Evolutionary conservation across 2,329 filamentous ascomycete species (phyloP).

Genomic region (Ophiostoma perfectum): DNA sequence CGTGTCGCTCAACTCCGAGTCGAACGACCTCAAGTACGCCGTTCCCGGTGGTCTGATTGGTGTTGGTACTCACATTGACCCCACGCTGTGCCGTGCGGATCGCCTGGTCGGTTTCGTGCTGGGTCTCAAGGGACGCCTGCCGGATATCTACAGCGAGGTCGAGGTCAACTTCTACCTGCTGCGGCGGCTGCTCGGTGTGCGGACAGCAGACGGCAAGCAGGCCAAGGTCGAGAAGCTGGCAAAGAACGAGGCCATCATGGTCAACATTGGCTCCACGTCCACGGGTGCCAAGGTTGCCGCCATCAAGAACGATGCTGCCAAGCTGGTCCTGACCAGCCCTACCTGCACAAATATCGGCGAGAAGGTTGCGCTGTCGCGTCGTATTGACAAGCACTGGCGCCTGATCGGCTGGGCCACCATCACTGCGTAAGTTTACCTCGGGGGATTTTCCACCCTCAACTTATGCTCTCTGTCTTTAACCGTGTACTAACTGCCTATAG

Average conservation of each 20-base stretch:
- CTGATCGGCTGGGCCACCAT: constrained; percentile 87
- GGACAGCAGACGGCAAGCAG: constrained; percentile 97
- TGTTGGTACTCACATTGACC: constrained; percentile 96
- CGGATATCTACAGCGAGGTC: constrained; percentile 95
- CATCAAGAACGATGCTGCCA: constrained; percentile 96
- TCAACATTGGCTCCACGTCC: constrained; percentile 97
- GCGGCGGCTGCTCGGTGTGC: constrained; percentile 87
- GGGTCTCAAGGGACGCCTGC: constrained; percentile 85
- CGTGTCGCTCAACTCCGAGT: constrained; percentile 91
- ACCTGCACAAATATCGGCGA: constrained; percentile 96
- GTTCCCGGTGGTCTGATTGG: constrained; percentile 96
- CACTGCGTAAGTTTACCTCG: constrained; percentile 51
- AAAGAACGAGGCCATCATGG: constrained; percentile 99
- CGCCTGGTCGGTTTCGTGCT: constrained; percentile 97
- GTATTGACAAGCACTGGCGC: constrained; percentile 99
- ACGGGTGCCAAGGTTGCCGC: constrained; percentile 96
- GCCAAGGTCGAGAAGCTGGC: constrained; percentile 97
- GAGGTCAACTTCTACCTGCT: constrained; percentile 99
- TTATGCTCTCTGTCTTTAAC: background rate
- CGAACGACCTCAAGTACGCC: constrained; percentile 97
- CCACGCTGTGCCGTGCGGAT: constrained; percentile 96
- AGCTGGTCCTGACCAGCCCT: constrained; percentile 84
- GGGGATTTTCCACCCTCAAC: background rate
- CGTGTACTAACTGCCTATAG: constrained; percentile 21
- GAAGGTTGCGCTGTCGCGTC: constrained; percentile 91